Conservation (phyloP, 2,329 filamentous ascomycete species). For the Aspergillus puulaauensis region DNA sequence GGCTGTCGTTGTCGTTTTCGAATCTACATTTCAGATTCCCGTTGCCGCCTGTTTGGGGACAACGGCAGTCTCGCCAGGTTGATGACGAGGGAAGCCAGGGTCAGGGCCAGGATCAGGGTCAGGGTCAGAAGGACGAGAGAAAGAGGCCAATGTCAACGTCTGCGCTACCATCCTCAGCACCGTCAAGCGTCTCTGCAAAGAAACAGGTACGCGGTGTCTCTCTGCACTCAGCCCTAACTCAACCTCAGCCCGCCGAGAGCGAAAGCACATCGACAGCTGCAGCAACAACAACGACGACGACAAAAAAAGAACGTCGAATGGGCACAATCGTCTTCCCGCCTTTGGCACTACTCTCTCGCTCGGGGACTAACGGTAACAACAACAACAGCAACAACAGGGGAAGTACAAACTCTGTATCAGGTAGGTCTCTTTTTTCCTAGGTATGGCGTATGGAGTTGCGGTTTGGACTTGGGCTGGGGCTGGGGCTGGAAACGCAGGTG, state of each 20-base stretch:
- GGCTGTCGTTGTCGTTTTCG: slow-evolving; percentile 4
- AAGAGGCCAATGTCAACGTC: slow-evolving; percentile 5
- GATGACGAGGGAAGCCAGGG: not conserved
- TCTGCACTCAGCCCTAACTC: not conserved
- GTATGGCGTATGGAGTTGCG: slow-evolving; percentile 18
- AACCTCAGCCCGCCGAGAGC: not conserved
- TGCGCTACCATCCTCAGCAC: not conserved
- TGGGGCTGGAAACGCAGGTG: not conserved
- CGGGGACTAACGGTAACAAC: not conserved
- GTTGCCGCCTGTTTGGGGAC: not conserved
- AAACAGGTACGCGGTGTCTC: too few relatives aligned
- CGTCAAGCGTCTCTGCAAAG: not conserved
- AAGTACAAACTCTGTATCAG: not conserved
- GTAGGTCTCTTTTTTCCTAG: slow-evolving; percentile 21
- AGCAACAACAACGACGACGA: not conserved
- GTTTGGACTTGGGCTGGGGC: slow-evolving; percentile 4
- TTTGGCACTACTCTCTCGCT: not conserved
- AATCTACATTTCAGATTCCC: slow-evolving; percentile 9
- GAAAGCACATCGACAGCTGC: not conserved
- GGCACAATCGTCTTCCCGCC: slow-evolving; percentile 12
- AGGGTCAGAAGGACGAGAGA: not conserved
- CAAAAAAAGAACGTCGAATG: slow-evolving; percentile 16
- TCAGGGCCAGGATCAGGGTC: not conserved
- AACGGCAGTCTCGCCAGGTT: not conserved
- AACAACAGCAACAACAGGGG: not conserved